Percentiles rank a stretch among this genome's conserved stretches.
phyloP scores from a whole-genome alignment of 306 rosid genomes.

The Sophora flavescens region DNA sequence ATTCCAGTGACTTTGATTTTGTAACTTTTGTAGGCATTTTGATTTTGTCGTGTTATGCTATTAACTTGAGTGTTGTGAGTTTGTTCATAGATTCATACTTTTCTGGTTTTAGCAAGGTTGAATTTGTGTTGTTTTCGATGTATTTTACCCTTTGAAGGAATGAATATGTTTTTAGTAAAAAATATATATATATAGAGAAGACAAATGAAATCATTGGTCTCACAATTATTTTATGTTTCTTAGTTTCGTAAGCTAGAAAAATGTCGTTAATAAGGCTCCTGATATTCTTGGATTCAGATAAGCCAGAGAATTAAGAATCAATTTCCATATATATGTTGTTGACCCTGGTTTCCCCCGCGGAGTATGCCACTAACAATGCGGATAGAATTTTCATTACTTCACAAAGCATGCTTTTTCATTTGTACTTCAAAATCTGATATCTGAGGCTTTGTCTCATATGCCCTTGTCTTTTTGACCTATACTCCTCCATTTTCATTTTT shows the following conservation, averaged over 20 bases:
- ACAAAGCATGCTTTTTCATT: conserved; percentile 19
- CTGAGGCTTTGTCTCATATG: conserved; percentile 48
- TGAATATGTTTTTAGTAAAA: no score
- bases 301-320: not conserved
- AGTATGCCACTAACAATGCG: conserved; percentile 30
- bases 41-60: no score
- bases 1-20: no score
- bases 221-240: not conserved
- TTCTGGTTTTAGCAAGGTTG: no score
- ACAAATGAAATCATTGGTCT: not conserved
- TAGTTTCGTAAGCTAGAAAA: not conserved
- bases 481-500: conserved; percentile 25
- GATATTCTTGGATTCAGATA: not conserved
- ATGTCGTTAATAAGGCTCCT: not conserved
- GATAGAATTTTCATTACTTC: conserved; percentile 10
- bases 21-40: no score
- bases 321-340: not conserved
- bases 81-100: no score
- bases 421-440: conserved; percentile 33
- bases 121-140: no score
- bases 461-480: conserved; percentile 48
- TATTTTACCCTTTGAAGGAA: no score
- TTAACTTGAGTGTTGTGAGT: no score
- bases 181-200: no score
- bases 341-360: not conserved